These are phyloP conservation scores for Erodium maritimum DNA, from an alignment of 345 rosid species.

Conservation along the genomic window DNA sequence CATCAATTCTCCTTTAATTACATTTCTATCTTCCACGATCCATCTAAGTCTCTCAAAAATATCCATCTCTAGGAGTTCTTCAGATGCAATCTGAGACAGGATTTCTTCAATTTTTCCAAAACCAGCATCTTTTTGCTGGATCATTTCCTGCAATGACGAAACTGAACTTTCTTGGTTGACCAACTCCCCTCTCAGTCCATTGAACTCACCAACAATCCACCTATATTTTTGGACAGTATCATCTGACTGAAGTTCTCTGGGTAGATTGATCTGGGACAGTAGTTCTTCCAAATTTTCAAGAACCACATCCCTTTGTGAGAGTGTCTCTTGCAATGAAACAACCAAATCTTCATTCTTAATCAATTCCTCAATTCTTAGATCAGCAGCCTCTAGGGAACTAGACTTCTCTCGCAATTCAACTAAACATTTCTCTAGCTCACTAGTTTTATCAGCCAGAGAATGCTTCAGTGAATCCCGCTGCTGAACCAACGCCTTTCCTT, in stretches of 20 bases:
- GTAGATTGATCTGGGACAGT: slow-evolving; percentile 30
- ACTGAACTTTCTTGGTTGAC: too few species aligned
- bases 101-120: too few species aligned
- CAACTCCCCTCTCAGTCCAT: too few species aligned
- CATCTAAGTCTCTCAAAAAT: too few species aligned
- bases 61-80: too few species aligned
- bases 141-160: too few species aligned
- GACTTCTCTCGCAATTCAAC: slow-evolving; percentile 52
- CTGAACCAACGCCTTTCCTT: slow-evolving; percentile 93
- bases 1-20: too few species aligned
- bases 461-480: slow-evolving; percentile 74
- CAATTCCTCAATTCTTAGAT: slow-evolving; percentile 43
- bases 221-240: slow-evolving; percentile 44
- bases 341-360: slow-evolving; percentile 35
- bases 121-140: too few species aligned
- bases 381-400: slow-evolving; percentile 44
- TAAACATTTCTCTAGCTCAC: slow-evolving; percentile 62
- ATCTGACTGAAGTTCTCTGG: slow-evolving; percentile 42
- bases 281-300: slow-evolving; percentile 47
- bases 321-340: slow-evolving; percentile 54
- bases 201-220: slow-evolving; percentile 25
- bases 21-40: too few species aligned
- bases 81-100: too few species aligned
- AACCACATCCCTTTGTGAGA: slow-evolving; percentile 32
- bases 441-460: slow-evolving; percentile 52